phyloP scores from a whole-genome alignment of 805 yeast genomes.

The Barnettozyma pratensis region DNA sequence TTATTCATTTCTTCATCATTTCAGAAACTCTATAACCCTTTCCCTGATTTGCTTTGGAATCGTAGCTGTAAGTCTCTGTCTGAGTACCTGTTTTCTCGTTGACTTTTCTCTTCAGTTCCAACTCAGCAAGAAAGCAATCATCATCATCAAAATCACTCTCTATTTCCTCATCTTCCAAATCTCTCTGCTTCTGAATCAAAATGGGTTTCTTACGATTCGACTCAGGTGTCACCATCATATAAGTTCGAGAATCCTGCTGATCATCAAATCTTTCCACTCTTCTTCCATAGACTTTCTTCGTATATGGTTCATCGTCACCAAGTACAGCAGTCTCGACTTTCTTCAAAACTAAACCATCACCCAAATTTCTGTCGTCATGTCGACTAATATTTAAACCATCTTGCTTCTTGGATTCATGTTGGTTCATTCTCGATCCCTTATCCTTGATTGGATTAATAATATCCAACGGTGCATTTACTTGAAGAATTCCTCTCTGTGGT shows the following conservation, averaged over 20 bases:
- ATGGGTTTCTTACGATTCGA: background rate
- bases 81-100: conserved; percentile 8
- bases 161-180: conserved; percentile 1
- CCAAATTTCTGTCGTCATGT: too few species aligned
- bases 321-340: too few species aligned
- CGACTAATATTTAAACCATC: too few species aligned
- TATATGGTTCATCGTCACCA: too few species aligned
- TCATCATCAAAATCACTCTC: background rate
- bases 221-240: background rate
- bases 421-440: too few species aligned
- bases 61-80: conserved; percentile 17
- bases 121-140: background rate
- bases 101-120: background rate
- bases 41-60: background rate
- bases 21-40: conserved; percentile 9
- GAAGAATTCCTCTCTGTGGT: background rate
- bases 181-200: background rate
- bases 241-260: too few species aligned
- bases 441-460: background rate
- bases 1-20: background rate
- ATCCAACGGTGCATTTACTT: background rate
- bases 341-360: too few species aligned
- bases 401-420: too few species aligned
- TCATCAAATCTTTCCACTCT: background rate
- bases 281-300: background rate